A percentile compares a stretch with the other conserved stretches of the same genome.
phyloP scores from a whole-genome alignment of 495 filamentous ascomycete genomes.

The Delitschia confertaspora region DNA sequence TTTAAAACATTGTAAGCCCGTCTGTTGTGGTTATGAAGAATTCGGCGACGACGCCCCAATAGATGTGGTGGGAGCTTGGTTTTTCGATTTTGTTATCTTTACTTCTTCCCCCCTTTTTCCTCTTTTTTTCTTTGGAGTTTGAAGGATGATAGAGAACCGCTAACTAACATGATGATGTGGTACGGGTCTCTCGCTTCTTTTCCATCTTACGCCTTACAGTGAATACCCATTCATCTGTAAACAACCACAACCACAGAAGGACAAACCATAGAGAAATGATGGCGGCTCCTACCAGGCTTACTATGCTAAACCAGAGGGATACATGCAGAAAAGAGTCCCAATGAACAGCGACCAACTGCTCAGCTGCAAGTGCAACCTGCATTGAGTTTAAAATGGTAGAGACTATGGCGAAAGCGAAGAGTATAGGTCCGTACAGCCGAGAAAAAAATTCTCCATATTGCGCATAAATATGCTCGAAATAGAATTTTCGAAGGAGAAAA shows the following conservation, averaged over 20 bases:
- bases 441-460: constrained; percentile 19
- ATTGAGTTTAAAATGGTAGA: constrained; percentile 12
- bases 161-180: no score
- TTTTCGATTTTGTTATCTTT: no score
- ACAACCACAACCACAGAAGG: constrained; percentile 19
- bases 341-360: constrained; percentile 8
- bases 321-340: constrained; percentile 5
- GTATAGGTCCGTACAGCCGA: constrained; percentile 16
- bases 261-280: constrained; percentile 10
- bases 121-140: no score
- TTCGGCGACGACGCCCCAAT: no score
- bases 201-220: no score
- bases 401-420: constrained; percentile 16
- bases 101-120: no score
- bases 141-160: no score
- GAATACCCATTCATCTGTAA: constrained; percentile 17
- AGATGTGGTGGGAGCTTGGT: no score
- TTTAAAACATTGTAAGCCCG: no score
- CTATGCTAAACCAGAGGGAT: constrained; percentile 11
- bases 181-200: no score
- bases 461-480: constrained; percentile 10
- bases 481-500: constrained; percentile 9
- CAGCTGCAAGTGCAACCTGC: constrained; percentile 12
- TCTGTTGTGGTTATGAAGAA: no score
- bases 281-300: constrained; percentile 11